Evolutionary conservation across 1,284 basidiomycete species (phyloP), one percentile per base, ranked within the genome.

Genomic region (Jaminaea rosea): DNA sequence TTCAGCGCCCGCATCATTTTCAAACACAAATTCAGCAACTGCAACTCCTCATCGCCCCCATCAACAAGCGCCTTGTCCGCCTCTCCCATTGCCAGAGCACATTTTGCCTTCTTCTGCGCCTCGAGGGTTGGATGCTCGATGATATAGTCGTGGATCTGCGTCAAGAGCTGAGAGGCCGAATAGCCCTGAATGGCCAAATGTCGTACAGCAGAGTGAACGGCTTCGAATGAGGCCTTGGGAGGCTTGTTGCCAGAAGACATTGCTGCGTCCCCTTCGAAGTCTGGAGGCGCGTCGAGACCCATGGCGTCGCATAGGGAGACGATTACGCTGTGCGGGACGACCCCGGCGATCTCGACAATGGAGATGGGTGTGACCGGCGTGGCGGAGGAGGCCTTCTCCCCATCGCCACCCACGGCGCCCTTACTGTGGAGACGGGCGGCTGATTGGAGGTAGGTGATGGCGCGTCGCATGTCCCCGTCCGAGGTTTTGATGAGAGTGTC

Each of bases 401-500:
- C 29, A 1, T 50, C 52, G 24, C 58, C 56, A 4, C 58, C 53
- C 1, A 50, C 34, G 8, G 49, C 53, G 9, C 28, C 23, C 4
- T 28, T 45, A n/a, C 46, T 44, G 37, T 66, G 68, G 1, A 98
- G 79, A 26, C 93, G 83, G 42, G 89, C 86, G 3, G 92, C 92
- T 7, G 92, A 96, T 74, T 99, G 94, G 4, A 99, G 80, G 75
- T 94, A 98, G 11, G 93, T 98, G 75, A 98, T 98, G n/a, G 93
- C 87, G 49, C 94, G 87, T 44, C 94, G 86, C 47, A 99, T 81
- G 75, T 99, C 94, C 29, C 94, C 94, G 53, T 84, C 83, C 1
- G 93, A 93, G 21, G 85, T 83, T 42, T 76, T 78, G 59, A 93
- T 87, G 53, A 94, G 81, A 1, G 85, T 78, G 32, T 82, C 76